Evolutionary conservation across 106 monocot species (phyloP).

Genomic region (Alisma plantagoaquatica): DNA sequence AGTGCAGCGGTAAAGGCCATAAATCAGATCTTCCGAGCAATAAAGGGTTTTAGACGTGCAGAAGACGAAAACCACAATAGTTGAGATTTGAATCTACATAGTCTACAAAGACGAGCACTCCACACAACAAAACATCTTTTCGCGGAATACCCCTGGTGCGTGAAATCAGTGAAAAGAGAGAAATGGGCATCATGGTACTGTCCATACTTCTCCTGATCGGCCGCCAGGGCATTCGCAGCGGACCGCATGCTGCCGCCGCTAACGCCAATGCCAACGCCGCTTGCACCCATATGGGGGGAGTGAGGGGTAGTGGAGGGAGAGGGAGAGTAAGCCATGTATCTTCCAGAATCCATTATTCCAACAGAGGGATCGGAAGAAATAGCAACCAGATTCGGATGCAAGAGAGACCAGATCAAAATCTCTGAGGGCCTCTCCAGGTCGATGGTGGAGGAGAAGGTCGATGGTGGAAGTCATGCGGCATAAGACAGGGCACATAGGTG

Average conservation of each 20-base stretch:
- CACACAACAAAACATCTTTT: constrained; percentile 1
- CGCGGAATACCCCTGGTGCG: not conserved
- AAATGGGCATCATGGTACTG: not conserved
- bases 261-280: too few relatives aligned
- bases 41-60: too few relatives aligned
- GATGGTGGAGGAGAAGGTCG: too few relatives aligned
- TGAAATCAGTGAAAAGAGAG: not conserved
- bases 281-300: constrained; percentile 48
- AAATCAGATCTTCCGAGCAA: not conserved
- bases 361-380: too few relatives aligned
- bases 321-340: constrained; percentile 77
- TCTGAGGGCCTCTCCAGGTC: too few relatives aligned
- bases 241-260: constrained; percentile 36
- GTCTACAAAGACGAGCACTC: not conserved
- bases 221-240: constrained; percentile 33
- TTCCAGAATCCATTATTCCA: constrained; percentile 40
- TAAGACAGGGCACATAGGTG: too few relatives aligned
- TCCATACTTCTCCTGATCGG: constrained; percentile 60
- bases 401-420: too few relatives aligned
- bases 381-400: too few relatives aligned
- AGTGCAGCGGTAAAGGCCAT: too few relatives aligned
- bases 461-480: too few relatives aligned
- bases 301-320: constrained; percentile 56
- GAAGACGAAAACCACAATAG: not conserved
- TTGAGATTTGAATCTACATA: not conserved